These are phyloP conservation scores for Galerina sulciceps DNA, from an alignment of 768 basidiomycete species.

Conservation along the genomic window DNA sequence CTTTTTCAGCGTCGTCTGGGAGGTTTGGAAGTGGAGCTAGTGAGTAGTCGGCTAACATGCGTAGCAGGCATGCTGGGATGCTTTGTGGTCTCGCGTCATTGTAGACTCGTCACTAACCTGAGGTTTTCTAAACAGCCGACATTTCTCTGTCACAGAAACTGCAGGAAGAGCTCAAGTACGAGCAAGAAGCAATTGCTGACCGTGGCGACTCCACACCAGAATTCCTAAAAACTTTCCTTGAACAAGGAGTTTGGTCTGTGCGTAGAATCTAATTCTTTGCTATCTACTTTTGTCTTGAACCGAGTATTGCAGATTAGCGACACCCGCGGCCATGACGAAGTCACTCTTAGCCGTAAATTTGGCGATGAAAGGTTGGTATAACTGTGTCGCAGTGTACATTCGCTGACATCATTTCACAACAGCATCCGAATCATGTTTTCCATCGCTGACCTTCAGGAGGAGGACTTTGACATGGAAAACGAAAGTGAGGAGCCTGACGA, in stretches of 20 bases:
- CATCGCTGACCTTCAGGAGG: conserved; percentile 77
- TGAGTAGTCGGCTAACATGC: conserved; percentile 29
- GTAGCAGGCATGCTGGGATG: background rate
- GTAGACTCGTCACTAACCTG: background rate
- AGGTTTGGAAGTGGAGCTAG: conserved; percentile 50
- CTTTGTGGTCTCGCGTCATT: background rate
- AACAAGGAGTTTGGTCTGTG: conserved; percentile 80
- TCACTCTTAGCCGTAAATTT: conserved; percentile 80
- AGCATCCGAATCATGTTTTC: conserved; percentile 93
- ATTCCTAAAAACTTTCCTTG: conserved; percentile 77
- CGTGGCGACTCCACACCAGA: conserved; percentile 53
- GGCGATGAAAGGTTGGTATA: conserved; percentile 84
- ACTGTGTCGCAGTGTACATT: background rate
- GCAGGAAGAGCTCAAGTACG: conserved; percentile 83
- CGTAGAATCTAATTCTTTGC: conserved; percentile 22
- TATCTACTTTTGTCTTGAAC: background rate
- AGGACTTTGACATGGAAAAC: conserved; percentile 33
- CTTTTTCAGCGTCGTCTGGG: conserved; percentile 50
- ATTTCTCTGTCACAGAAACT: conserved; percentile 76
- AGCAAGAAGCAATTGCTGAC: conserved; percentile 60
- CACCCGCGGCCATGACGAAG: conserved; percentile 75
- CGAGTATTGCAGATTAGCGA: conserved; percentile 65
- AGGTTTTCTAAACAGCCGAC: conserved; percentile 55
- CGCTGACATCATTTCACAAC: conserved; percentile 9
- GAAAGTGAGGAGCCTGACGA: conserved; percentile 29